Evolutionary conservation across 2,329 filamentous ascomycete species (phyloP), one percentile per base, ranked within the genome.

Genomic region (Thelonectria blattea): DNA sequence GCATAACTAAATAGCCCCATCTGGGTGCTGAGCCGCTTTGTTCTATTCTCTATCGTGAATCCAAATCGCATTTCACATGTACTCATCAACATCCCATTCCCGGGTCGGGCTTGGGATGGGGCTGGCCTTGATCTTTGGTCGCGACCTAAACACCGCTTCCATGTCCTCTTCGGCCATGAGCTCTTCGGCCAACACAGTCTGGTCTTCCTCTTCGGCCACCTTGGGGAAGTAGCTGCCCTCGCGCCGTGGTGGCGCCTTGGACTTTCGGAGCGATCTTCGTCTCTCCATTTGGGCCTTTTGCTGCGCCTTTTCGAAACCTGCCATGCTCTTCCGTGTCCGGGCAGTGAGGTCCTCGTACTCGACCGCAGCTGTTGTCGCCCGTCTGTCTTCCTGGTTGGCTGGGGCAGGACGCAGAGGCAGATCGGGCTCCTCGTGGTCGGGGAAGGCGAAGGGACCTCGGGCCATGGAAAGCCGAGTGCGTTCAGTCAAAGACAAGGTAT

Each of bases 381-480:
- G 64, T 1, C 73, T 73, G 0, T 68, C 68, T 14, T 66, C 68
- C 3, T 43, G 17, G 9, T 22, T 37, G 3, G 58, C 24, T 8
- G 58, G 56, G 6, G 46, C 45, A 5, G 65, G 65, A 9, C 53
- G 55, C 22, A 62, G 60, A 5, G 63, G 62, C n/a, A 67, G 63
- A 22, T 73, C 71, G 1, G 68, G 58, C 30, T 75, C 74, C 6
- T 75, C 71, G 3, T 72, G 71, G 2, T 76, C 69, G 0, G 73
- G 65, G 41, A 74, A 74, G 1, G 69, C 66, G 14, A 71, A 72
- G 1, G 86, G 83, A 48, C 85, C 79, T 3, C 87, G 81, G 0
- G 88, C 86, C 88, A 97, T 94, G 17, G 91, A 93, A 55, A 92
- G 82, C 17, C 91, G 87, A 0, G 93, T 96, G 49, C 93, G 89